Evolutionary conservation across 2,329 filamentous ascomycete species (phyloP), one percentile per base, ranked within the genome.

Genomic region (Cladophialophora exuberans): DNA sequence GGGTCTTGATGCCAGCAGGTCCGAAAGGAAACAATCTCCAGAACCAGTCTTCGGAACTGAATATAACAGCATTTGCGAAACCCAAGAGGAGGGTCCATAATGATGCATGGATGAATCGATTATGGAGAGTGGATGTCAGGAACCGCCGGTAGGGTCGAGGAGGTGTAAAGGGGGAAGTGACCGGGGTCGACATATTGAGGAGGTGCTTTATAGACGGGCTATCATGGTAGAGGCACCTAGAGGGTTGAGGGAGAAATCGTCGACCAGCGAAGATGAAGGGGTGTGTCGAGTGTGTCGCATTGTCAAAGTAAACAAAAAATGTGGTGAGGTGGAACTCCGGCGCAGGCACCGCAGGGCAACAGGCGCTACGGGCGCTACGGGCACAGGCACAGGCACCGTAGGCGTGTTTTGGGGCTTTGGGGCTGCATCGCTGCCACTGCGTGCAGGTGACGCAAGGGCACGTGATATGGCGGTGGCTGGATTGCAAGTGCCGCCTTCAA

Each of bases 1-100:
- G 69, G 4, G 90, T 83, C 64, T 91, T 87, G 52, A 95, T 72
- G 56, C 89, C 90, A 39, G 87, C 83, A 52, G 80, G 79, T 47
- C 90, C 89, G 33, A 96, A 66, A 20, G 91, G 91, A 63, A 96
- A 90, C 88, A 89, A 93, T 65, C 85, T 79, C 91, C 90, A 96
- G 58, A 96, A 75, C 25, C 57, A 33, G 46, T 84, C 89, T 93
- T 81, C 80, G 60, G 80, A 78, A 15, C 87, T 85, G 61, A 96
- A 80, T 52, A 85, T 70, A 49, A 94, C 73, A 44, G 90, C 83
- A 67, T 90, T 83, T 31, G 83, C 51, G 70, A 94, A 96, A 68
- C 89, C 90, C 52, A 90, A 77, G 43, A 79, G 73, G 7, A 94
- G 74, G 11, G 91, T 78, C 60, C 89, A 76, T 11, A 83, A 80